Base-by-base conservation (phyloP, 306 rosid species). In the Dalbergia cochinchinensis region DNA sequence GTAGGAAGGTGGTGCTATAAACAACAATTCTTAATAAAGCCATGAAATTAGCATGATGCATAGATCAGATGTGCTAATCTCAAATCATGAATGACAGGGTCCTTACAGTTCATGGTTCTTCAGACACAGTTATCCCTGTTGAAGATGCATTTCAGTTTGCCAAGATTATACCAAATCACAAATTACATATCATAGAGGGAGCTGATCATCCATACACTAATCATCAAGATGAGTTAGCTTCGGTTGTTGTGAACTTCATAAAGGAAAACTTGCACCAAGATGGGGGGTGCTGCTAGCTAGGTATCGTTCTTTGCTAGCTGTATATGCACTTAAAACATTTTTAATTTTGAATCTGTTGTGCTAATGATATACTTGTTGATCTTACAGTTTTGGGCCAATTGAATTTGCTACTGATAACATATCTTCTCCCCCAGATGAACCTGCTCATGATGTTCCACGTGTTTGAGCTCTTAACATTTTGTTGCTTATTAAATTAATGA, bases 111-210 rank as follows among this genome's bases (percentile, higher is more conserved):
- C 98, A 94, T 78, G 97, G 98, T 82, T 67, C 91, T 80, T 89
- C 84, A 4, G 97, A 91, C 74, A 79, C 84, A 59, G 39, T 72
- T 77, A 75, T 92, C 69, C 86, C 88, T 0, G 87, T 87, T 54
- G 86, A 86, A 72, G 91, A 91, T 62, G 93, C 97, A 19, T 60
- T 7, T 0, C 86, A 87, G 80, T 91, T 94, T 60, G 82, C 86
- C 76, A 88, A 91, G 87, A 86, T 89, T 55, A 79, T 92, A 89
- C 93, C 94, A 13, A 88, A 92, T 73, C 98, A 92, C 90, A 84
- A 87, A 82, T 65, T 92, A 79, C 92, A 58, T 54, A 73, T 85
- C 54, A 65, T 92, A 33, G 90, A 83, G 86, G 94, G 93, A 72
- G 97, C 93, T 51, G 77, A 89, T 81, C 97, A 92, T 85, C 3